A percentile compares a stretch with the other conserved stretches of the same genome.
Conservation (phyloP, 139 green algal species). For the Tetraselmis chui region DNA sequence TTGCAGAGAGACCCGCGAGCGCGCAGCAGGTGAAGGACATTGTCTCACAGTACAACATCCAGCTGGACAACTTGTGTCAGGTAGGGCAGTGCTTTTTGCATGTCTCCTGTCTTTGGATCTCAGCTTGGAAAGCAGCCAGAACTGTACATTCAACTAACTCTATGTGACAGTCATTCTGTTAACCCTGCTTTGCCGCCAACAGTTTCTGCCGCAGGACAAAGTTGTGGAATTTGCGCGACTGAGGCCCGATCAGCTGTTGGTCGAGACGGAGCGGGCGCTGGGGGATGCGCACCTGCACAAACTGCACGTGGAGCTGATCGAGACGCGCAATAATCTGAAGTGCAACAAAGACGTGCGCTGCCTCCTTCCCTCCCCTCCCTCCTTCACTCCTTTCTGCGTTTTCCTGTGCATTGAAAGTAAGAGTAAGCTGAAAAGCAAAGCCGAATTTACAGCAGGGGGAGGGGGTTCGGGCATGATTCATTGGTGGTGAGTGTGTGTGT, state of each 20-base stretch:
- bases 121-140: too few relatives aligned
- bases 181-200: neutral
- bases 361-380: neutral
- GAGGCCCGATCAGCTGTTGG: conserved; percentile 69
- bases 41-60: conserved; percentile 70
- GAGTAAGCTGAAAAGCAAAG: too few relatives aligned
- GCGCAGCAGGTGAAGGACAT: conserved; percentile 52
- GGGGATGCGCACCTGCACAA: conserved; percentile 61
- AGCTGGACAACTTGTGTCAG: conserved; percentile 96
- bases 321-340: conserved; percentile 30
- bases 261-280: conserved; percentile 83
- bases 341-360: conserved; percentile 13
- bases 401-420: too few relatives aligned
- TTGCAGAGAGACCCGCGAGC: conserved; percentile 25
- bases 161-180: too few relatives aligned
- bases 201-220: conserved; percentile 94
- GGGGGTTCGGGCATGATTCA: conserved; percentile 32
- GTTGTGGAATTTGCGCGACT: conserved; percentile 85
- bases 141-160: too few relatives aligned
- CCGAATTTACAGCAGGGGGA: too few relatives aligned
- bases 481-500: neutral
- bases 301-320: conserved; percentile 68
- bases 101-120: too few relatives aligned
- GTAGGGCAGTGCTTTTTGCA: too few relatives aligned
- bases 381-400: neutral